Evolutionary conservation across 805 yeast species (phyloP).

Genomic region (Wickerhamiella lipophila): DNA sequence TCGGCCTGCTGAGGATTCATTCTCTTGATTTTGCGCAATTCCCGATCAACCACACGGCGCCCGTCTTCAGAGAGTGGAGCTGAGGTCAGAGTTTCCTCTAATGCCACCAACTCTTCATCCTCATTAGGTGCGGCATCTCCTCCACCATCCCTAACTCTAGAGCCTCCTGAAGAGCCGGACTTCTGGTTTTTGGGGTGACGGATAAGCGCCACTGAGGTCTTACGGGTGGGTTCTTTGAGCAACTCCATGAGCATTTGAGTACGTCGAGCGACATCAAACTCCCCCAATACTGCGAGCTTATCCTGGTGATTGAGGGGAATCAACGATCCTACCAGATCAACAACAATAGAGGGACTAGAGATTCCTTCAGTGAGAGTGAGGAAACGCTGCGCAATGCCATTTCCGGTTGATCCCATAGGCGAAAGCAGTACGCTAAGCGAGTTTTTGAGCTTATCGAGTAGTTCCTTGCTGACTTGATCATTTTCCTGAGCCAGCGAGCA

Average conservation of each 20-base stretch:
- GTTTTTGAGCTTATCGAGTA: conserved; percentile 15
- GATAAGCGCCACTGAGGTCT: not conserved
- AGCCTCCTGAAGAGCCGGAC: not conserved
- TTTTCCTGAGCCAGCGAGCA: conserved; percentile 11
- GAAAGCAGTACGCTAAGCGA: conserved; percentile 14
- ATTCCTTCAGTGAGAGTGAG: conserved; percentile 18
- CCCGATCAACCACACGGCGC: conserved; percentile 28
- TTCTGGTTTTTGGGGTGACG: not conserved
- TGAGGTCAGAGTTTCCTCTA: conserved; percentile 22
- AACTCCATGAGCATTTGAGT: conserved; percentile 15
- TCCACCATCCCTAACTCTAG: not conserved
- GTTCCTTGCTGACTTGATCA: not conserved
- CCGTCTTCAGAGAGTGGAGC: conserved; percentile 27
- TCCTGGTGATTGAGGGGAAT: conserved; percentile 26
- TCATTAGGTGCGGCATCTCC: conserved; percentile 18
- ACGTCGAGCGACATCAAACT: conserved; percentile 23
- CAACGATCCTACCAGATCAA: conserved; percentile 28
- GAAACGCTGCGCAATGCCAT: conserved; percentile 16
- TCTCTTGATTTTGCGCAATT: conserved; percentile 29
- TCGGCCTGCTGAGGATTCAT: conserved; percentile 33
- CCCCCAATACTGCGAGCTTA: conserved; percentile 24
- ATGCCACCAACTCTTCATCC: conserved; percentile 28
- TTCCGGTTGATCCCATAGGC: conserved; percentile 12
- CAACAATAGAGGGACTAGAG: conserved; percentile 24
- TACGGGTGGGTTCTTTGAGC: conserved; percentile 17